phyloP scores from a whole-genome alignment of 169 alveolate species.

The Plasmodium fragile region DNA sequence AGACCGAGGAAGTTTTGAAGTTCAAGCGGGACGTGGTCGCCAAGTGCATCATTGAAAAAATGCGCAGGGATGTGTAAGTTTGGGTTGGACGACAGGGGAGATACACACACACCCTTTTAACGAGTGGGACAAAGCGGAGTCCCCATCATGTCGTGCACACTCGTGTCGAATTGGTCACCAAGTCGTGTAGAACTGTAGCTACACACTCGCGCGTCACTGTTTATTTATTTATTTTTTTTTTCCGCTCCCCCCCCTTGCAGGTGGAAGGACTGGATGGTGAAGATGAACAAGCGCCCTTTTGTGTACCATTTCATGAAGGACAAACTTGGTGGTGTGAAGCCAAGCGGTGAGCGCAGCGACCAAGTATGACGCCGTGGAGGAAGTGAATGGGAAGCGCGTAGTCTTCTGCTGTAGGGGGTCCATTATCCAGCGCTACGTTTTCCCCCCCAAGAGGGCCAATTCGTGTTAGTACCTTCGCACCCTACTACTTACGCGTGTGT shows the following conservation, averaged over 20 bases:
- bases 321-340: neutral
- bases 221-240: too few relatives aligned
- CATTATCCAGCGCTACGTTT: too few relatives aligned
- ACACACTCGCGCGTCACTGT: neutral
- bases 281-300: constrained; percentile 37
- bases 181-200: neutral
- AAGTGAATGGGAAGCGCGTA: neutral
- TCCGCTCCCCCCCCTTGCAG: neutral
- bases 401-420: neutral
- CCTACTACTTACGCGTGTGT: neutral
- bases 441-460: neutral
- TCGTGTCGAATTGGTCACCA: neutral
- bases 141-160: neutral
- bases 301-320: constrained; percentile 40
- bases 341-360: neutral
- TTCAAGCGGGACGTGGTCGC: constrained; percentile 38
- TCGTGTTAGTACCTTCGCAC: neutral
- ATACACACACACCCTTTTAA: too few relatives aligned
- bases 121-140: neutral
- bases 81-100: neutral
- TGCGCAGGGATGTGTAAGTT: constrained; percentile 34
- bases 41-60: constrained; percentile 22
- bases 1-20: constrained; percentile 11
- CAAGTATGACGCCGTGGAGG: neutral
- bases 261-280: constrained; percentile 67